A percentile compares a stretch with the other conserved stretches of the same genome.
These are phyloP conservation scores for Xylariaceae sp. DNA, from an alignment of 2,329 filamentous ascomycete genomes.

Conservation along the genomic window DNA sequence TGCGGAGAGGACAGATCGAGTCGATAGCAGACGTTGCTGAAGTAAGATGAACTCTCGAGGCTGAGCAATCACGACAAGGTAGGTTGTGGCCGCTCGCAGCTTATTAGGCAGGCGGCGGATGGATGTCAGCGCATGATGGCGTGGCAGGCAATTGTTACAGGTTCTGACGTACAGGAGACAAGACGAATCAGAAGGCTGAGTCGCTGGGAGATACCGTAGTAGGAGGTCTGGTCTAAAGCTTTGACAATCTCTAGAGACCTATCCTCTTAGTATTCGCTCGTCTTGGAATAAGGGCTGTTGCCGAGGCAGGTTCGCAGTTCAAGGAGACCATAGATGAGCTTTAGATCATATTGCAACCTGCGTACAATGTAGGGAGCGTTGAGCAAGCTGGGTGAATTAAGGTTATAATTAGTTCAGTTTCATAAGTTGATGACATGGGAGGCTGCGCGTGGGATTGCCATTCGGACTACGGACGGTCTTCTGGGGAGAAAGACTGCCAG, in stretches of 20 bases:
- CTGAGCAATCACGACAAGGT: conserved; percentile 32
- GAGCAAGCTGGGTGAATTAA: neutral
- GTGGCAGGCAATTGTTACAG: conserved; percentile 19
- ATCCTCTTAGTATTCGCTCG: too few species aligned
- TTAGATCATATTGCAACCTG: neutral
- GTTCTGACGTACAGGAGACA: conserved; percentile 19
- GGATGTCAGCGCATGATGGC: conserved; percentile 46
- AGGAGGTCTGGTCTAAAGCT: too few species aligned
- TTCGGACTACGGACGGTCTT: conserved; percentile 2
- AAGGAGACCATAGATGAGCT: neutral
- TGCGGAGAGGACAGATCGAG: too few species aligned
- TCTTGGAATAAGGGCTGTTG: neutral
- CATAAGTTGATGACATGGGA: neutral
- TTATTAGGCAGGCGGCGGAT: conserved; percentile 36
- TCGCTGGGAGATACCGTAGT: conserved; percentile 13
- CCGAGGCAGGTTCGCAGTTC: conserved; percentile 1
- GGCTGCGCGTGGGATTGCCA: neutral
- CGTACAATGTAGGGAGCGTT: neutral
- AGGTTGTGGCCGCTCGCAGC: conserved; percentile 33
- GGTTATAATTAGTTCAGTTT: neutral
- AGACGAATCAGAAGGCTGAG: conserved; percentile 9
- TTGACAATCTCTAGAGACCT: too few species aligned
- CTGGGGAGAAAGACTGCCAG: neutral
- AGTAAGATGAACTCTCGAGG: conserved; percentile 24
- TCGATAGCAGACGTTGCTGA: conserved; percentile 9